Base-by-base conservation (phyloP, 129 eudicot species). In the Rutidosis leptorrhynchoides region DNA sequence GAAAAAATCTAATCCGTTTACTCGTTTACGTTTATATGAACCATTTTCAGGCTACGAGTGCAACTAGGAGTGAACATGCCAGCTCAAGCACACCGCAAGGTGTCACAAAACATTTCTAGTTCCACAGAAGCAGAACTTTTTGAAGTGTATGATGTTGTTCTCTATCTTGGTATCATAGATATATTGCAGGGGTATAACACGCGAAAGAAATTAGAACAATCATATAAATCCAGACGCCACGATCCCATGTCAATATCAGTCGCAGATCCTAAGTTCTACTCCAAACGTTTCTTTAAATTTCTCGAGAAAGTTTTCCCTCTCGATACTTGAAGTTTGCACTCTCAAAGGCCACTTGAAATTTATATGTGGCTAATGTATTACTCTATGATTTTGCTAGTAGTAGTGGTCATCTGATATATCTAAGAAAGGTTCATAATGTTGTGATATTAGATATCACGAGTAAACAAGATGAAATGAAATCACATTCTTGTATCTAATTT, bases 1-100 rank as follows among this genome's bases (percentile, higher is more conserved):
- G n/a, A n/a, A n/a, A n/a, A n/a, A n/a, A n/a, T n/a, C n/a, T n/a
- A n/a, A n/a, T n/a, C n/a, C n/a, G n/a, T n/a, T n/a, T n/a, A n/a
- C n/a, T n/a, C n/a, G n/a, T n/a, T n/a, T n/a, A n/a, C n/a, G n/a
- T n/a, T n/a, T n/a, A n/a, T n/a, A n/a, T n/a, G n/a, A 67, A 32
- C 32, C 46, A 28, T 60, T 54, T 74, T 68, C 82, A 90, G 97
- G 83, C 81, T 90, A 63, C 78, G 85, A 32, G 89, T 90, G 62
- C 95, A 90, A 33, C 49, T 90, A 59, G 97, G 95, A 1, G 95
- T 87, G 23, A 82, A 90, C 87, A 90, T 90, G 97, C 97, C 97
- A 26, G 92, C 97, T 48, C 82, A 82, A 51, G 97, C 97, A 52
- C 84, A 78, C 53, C 91, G 72, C 65, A 90, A 80, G 76, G 72